Conservation (phyloP, 2,329 filamentous ascomycete genomes). For the Aspergillus ustus region DNA sequence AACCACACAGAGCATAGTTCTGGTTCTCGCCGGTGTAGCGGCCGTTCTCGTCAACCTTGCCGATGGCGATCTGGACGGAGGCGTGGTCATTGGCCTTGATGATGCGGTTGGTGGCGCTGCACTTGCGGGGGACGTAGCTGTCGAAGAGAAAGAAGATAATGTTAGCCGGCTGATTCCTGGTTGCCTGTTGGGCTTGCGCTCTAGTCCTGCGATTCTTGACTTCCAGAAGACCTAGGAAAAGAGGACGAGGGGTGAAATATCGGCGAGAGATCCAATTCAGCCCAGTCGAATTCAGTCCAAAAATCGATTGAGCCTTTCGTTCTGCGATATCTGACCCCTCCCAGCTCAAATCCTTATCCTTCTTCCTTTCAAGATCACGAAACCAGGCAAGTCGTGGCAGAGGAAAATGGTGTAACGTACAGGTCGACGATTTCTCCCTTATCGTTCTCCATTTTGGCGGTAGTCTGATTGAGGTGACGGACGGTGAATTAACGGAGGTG, state of each 20-base stretch:
- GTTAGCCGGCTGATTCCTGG: slow-evolving; percentile 21
- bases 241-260: background rate
- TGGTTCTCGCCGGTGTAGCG: slow-evolving; percentile 97
- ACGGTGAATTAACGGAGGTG: slow-evolving; percentile 23
- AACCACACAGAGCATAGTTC: slow-evolving; percentile 95
- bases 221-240: background rate
- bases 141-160: slow-evolving; percentile 16
- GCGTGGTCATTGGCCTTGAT: slow-evolving; percentile 99
- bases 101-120: slow-evolving; percentile 98
- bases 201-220: background rate
- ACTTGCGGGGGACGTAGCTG: slow-evolving; percentile 98
- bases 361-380: background rate
- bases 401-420: slow-evolving; percentile 60
- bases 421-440: slow-evolving; percentile 99
- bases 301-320: background rate
- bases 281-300: background rate
- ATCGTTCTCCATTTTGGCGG: slow-evolving; percentile 97
- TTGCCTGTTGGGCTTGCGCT: slow-evolving; percentile 4
- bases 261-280: background rate
- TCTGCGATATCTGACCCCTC: background rate
- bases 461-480: slow-evolving; percentile 44
- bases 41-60: slow-evolving; percentile 99
- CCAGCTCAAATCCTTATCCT: background rate
- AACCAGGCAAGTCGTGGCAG: slow-evolving; percentile 15
- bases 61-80: slow-evolving; percentile 94